Percentiles rank a stretch among this genome's conserved stretches.
These are phyloP conservation scores for Pseudopediastrum boryanum DNA, from an alignment of 139 green algal genomes.

Conservation along the genomic window DNA sequence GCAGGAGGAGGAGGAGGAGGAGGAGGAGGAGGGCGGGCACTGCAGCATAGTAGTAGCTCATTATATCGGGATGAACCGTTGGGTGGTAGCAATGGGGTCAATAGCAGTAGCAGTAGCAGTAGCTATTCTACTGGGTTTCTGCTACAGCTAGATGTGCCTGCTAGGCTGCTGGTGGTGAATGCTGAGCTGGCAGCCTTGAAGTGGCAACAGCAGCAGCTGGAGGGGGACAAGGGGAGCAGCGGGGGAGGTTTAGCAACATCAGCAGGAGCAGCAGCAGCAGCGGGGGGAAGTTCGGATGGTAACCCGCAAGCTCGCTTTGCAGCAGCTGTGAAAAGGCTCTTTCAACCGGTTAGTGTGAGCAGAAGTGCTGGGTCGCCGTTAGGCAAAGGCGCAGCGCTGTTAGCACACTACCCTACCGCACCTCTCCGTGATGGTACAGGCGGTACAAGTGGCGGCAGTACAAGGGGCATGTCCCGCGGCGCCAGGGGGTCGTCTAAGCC, in stretches of 20 bases:
- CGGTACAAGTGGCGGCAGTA: not conserved
- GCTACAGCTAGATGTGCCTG: constrained; percentile 27
- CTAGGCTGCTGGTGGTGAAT: constrained; percentile 13
- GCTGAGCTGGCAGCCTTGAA: constrained; percentile 15
- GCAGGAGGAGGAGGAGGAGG: not conserved
- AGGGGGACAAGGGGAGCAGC: not conserved
- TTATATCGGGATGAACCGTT: not conserved
- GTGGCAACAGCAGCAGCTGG: constrained; percentile 6
- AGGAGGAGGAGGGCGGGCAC: not conserved
- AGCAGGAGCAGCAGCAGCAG: constrained; percentile 22
- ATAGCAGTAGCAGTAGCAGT: not conserved
- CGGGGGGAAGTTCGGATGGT: not conserved
- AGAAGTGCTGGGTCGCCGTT: not conserved
- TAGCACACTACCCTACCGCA: constrained; percentile 31
- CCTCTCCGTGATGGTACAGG: constrained; percentile 11
- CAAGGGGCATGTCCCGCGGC: not conserved
- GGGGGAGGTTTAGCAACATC: not conserved
- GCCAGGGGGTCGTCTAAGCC: not conserved
- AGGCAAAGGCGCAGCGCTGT: constrained; percentile 12
- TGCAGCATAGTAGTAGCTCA: not conserved
- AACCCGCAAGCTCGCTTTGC: constrained; percentile 24
- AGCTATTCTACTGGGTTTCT: not conserved
- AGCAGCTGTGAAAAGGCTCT: constrained; percentile 29
- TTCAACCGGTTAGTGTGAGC: constrained; percentile 32
- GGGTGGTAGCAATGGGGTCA: not conserved